Evolutionary conservation across 2,329 filamentous ascomycete species (phyloP), one percentile per base, ranked within the genome.

Genomic region (Dactylellina haptotyla): DNA sequence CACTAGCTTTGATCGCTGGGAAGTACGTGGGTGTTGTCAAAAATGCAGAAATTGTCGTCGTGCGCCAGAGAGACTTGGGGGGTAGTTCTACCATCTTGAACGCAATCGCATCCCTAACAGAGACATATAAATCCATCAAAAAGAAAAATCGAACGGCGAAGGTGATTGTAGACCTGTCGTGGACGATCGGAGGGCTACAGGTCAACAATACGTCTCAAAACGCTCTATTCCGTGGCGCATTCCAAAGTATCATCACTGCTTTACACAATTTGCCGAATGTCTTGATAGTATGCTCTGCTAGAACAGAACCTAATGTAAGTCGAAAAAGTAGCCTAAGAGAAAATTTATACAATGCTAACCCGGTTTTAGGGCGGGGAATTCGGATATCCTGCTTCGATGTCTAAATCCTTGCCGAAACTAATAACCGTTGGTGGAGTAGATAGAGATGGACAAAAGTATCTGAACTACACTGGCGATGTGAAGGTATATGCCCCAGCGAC

Each of bases 1-100:
- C 64, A 14, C 25, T 71, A 23, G 39, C 57, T 23, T 63, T 41
- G 1, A 51, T 71, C 16, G 43, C 43, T 1, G 66, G 66, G 1
- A 56, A 51, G 10, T 41, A 39, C 6, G 14, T 63, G n/a, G 66
- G 66, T 9, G 66, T 51, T 0, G 66, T 71, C 4, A 41, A 64
- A 26, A 71, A 71, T 23, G 56, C 66, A 1, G 26, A 64, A 4
- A 64, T 71, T 10, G 57, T 71, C 6, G 64, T 71, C 20, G 58
- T 71, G 1, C 39, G 51, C 6, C 41, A 63, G 8, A 23, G 45
- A 20, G 66, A 71, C 18, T 25, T 58, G 4, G 41, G 30, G 3
- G 66, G 66, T 2, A 39, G 41, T 9, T 58, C 51, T 10, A 71
- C 57, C 1, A 28, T 71, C 2, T 23, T 71, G 2, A 50, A 71